Base-by-base conservation (phyloP, 1,284 basidiomycete species). In the Apiotrichum montevideense region DNA sequence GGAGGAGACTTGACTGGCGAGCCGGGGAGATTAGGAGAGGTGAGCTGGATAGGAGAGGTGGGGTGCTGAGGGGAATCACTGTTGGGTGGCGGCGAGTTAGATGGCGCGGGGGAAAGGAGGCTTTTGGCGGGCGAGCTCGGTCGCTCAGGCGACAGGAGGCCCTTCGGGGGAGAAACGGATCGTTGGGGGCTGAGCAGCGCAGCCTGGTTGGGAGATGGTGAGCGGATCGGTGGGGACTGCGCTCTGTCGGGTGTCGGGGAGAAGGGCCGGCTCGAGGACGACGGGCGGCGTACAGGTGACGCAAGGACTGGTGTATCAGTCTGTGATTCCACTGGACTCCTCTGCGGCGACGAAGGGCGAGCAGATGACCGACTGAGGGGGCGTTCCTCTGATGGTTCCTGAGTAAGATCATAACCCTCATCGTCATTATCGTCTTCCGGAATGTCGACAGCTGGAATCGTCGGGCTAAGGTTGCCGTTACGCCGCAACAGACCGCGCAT, bases 401-500 rank as follows among this genome's bases (percentile, higher is more conserved):
- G 14, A 3, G 32, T 34, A 37, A 43, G 32, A 1, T 8, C 41
- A n/a, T n/a, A 10, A 37, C 45, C 54, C 5, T 56, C 54, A 9
- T 45, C 57, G 9, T 29, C 35, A 7, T 45, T 41, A 7, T 52
- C 57, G 11, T 49, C 50, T 21, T n/a, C 53, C 2, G 45, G 10
- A 6, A 49, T 29, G 9, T 49, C 53, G 6, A 6, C 51, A 6
- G n/a, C 44, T 1, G 45, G 33, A 3, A 29, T 37, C 13, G 35
- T 15, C 3, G 51, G 50, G 10, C 34, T 46, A 39, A 29, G 58
- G n/a, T 32, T 49, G 9, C 62, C 62, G 46, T 56, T 56, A 8
- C 75, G 59, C 7, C 70, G 63, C 37, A 77, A 57, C 11, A 77
- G 57, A 8, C 72, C 73, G 49, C 64, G 62, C 63, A 76, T 65